phyloP scores from a whole-genome alignment of 495 filamentous ascomycete genomes.

The Cairneyella variabilis region DNA sequence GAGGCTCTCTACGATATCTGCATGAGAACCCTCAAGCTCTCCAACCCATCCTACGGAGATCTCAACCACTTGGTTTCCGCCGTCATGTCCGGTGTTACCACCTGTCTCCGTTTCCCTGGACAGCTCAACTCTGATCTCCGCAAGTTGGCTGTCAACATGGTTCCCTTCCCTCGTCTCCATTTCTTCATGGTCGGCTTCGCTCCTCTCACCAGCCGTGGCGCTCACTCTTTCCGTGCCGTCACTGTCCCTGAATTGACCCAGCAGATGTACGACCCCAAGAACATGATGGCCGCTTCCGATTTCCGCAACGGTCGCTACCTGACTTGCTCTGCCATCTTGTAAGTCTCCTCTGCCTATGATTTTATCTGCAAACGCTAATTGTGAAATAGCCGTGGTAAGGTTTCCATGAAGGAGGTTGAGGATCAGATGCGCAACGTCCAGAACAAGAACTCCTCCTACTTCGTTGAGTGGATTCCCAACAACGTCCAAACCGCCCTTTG shows the following conservation, averaged over 20 bases:
- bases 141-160: conserved; percentile 99
- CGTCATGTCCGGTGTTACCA: conserved; percentile 99
- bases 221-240: conserved; percentile 94
- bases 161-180: conserved; percentile 99
- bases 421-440: conserved; percentile 99
- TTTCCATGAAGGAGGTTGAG: conserved; percentile 99
- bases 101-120: conserved; percentile 97
- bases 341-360: conserved; percentile 25
- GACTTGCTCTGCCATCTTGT: conserved; percentile 98
- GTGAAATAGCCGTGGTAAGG: conserved; percentile 73
- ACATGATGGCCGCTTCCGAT: conserved; percentile 99
- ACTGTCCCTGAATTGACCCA: conserved; percentile 98
- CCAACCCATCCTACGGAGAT: conserved; percentile 97
- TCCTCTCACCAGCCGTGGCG: conserved; percentile 93
- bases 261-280: conserved; percentile 99
- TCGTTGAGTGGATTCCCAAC: conserved; percentile 99
- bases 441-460: conserved; percentile 99
- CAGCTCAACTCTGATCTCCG: conserved; percentile 99
- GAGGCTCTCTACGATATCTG: conserved; percentile 99
- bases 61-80: conserved; percentile 99
- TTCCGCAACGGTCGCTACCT: conserved; percentile 99
- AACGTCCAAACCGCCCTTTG: conserved; percentile 99
- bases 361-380: conserved; percentile 40
- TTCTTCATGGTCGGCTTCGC: conserved; percentile 99
- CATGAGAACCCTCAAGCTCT: conserved; percentile 99